Base-by-base conservation (phyloP, 768 basidiomycete species). In the Panaeolus cyanescens region DNA sequence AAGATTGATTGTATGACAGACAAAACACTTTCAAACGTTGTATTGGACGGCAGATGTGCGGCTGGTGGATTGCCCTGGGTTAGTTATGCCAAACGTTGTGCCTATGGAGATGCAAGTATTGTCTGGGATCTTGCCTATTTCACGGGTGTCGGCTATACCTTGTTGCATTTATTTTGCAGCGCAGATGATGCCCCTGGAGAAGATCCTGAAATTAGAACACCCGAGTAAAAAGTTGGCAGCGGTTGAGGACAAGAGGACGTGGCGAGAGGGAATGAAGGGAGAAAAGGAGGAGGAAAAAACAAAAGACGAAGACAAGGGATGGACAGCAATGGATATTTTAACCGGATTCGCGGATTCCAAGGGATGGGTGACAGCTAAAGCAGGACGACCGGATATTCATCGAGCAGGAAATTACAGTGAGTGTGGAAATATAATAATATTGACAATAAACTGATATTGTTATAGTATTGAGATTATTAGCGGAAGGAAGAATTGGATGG, bases 1-100 rank as follows among this genome's bases (percentile, higher is more conserved):
- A 13, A 20, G 7, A 28, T 22, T n/a, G 17, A 36, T 37, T 19
- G 4, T 3, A 36, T 28, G 22, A n/a, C 64, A 91, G 93, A 97
- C 95, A 3, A 97, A 96, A 75, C 95, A 97, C 71, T 94, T 95
- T 70, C 94, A 98, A 72, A 98, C 96, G 0, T 83, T 96, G 40
- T 96, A 90, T 73, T 93, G 90, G 89, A 94, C 92, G 25, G 75
- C 83, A 1, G 87, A 93, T 62, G 84, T 99, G 62, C 90, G 94
- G 50, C 83, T 99, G 8, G 93, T 95, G 34, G 96, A 99, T 74
- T 99, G 96, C 68, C 96, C 96, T 0, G 96, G 96, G 9, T 84
- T 99, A 15, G 93, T 98, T 2, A 88, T 96, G 80, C 96, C 96
- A 8, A 90, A 87, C 62, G 82, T 83, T 67, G 84, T 90, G 4